Evolutionary conservation across 768 basidiomycete species (phyloP).

Genomic region (Lentinula boryana): DNA sequence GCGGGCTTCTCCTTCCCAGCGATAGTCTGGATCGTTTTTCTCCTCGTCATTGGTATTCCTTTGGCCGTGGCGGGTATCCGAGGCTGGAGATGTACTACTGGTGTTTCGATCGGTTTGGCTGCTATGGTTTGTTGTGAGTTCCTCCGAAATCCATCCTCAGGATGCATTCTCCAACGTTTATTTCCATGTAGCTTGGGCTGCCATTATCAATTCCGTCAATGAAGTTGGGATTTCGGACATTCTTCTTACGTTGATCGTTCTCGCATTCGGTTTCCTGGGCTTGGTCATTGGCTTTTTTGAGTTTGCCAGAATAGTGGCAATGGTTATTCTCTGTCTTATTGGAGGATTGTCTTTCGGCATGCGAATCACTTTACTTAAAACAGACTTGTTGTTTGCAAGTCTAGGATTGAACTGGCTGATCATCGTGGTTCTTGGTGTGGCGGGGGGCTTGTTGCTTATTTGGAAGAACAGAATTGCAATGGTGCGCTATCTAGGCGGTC

Average conservation of each 20-base stretch:
- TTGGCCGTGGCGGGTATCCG: slow-evolving; percentile 53
- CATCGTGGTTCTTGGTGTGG: slow-evolving; percentile 35
- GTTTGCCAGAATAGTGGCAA: slow-evolving; percentile 40
- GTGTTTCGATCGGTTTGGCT: slow-evolving; percentile 47
- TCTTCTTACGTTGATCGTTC: slow-evolving; percentile 39
- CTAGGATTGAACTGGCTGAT: slow-evolving; percentile 44
- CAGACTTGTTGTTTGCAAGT: slow-evolving; percentile 39
- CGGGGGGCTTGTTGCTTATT: slow-evolving; percentile 35
- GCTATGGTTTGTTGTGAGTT: slow-evolving; percentile 37
- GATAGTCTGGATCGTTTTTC: slow-evolving; percentile 53
- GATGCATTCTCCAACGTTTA: not conserved
- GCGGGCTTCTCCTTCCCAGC: slow-evolving; percentile 40
- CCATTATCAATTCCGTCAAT: slow-evolving; percentile 50
- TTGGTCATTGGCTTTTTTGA: slow-evolving; percentile 51
- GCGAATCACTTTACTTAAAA: slow-evolving; percentile 44
- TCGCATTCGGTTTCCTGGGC: slow-evolving; percentile 45
- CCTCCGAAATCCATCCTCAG: not conserved
- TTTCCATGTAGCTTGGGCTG: slow-evolving; percentile 47
- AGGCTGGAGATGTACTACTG: slow-evolving; percentile 51
- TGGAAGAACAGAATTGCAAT: slow-evolving; percentile 42
- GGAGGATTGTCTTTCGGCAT: slow-evolving; percentile 56
- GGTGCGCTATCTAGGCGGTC: slow-evolving; percentile 29
- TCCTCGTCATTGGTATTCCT: slow-evolving; percentile 44
- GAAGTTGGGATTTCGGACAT: slow-evolving; percentile 45
- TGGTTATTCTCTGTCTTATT: slow-evolving; percentile 37